Evolutionary conservation across 179 eudicot genomes (phyloP).

Genomic region (Spergularia azorica): DNA sequence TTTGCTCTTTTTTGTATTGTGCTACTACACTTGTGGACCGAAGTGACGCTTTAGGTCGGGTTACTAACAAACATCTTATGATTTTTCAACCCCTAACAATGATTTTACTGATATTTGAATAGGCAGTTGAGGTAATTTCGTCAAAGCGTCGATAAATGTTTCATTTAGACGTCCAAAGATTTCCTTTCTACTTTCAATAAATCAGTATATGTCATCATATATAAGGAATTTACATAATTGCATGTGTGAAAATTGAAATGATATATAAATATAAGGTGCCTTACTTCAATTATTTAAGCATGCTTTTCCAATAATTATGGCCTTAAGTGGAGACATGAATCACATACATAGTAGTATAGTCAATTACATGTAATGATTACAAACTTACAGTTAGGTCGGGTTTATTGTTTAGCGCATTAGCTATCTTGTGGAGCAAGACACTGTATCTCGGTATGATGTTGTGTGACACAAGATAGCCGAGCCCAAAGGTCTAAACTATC

Average conservation of each 20-base stretch:
- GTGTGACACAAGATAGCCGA: no score
- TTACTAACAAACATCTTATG: conserved; percentile 31
- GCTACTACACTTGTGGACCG: no score
- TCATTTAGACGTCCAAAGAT: conserved; percentile 5
- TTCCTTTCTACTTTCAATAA: not conserved
- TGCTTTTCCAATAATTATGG: conserved; percentile 17
- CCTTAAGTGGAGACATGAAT: conserved; percentile 8
- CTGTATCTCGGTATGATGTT: no score
- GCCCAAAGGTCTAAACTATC: no score
- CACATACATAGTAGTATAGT: not conserved
- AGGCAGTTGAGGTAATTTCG: no score
- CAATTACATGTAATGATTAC: not conserved
- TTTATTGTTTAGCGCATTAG: no score
- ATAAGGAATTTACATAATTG: conserved; percentile 21
- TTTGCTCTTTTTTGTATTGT: no score
- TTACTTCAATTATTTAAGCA: conserved; percentile 12
- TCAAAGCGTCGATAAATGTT: not conserved
- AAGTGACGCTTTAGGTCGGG: conserved; percentile 4
- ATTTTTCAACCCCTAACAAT: conserved; percentile 25
- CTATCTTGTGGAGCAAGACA: no score
- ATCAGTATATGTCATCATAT: not conserved
- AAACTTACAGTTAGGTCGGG: no score
- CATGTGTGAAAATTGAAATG: not conserved
- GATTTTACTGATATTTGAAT: no score
- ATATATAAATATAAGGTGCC: not conserved